Evolutionary conservation across 805 yeast genomes (phyloP).

Genomic region (Yamadazyma ubonensis): DNA sequence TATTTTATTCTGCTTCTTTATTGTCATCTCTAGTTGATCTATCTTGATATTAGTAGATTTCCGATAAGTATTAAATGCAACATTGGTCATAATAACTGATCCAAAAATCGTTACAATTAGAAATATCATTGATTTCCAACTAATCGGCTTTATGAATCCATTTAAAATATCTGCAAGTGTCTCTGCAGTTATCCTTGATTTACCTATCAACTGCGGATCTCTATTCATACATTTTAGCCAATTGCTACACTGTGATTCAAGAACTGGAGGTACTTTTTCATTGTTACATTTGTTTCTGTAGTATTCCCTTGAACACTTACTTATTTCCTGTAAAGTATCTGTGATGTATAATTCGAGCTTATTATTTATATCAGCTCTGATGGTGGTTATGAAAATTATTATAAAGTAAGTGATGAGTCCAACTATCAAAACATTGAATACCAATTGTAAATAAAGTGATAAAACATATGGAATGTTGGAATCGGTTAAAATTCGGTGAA

Average conservation of each 20-base stretch:
- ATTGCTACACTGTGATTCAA: constrained; percentile 63
- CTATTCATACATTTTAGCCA: constrained; percentile 85
- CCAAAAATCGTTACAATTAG: constrained; percentile 49
- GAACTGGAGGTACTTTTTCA: constrained; percentile 66
- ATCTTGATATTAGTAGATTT: constrained; percentile 16
- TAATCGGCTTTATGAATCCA: constrained; percentile 69
- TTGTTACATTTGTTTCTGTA: constrained; percentile 69
- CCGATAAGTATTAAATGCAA: constrained; percentile 44
- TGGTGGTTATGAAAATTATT: constrained; percentile 51
- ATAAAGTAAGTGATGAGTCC: constrained; percentile 51
- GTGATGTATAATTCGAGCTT: constrained; percentile 63
- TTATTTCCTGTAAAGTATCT: constrained; percentile 62
- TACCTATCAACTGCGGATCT: constrained; percentile 67
- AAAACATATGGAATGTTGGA: constrained; percentile 56
- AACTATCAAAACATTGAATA: constrained; percentile 55
- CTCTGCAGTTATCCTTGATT: constrained; percentile 73
- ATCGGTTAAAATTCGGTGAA: constrained; percentile 24
- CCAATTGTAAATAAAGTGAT: constrained; percentile 62
- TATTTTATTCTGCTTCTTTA: constrained; percentile 16
- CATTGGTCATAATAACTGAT: constrained; percentile 49
- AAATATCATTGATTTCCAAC: constrained; percentile 63
- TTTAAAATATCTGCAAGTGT: constrained; percentile 80
- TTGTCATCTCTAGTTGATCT: constrained; percentile 15
- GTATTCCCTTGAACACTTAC: constrained; percentile 68
- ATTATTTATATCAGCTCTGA: constrained; percentile 66